Base-by-base conservation (phyloP, 2,329 filamentous ascomycete genomes). In the Didymella sp. region DNA sequence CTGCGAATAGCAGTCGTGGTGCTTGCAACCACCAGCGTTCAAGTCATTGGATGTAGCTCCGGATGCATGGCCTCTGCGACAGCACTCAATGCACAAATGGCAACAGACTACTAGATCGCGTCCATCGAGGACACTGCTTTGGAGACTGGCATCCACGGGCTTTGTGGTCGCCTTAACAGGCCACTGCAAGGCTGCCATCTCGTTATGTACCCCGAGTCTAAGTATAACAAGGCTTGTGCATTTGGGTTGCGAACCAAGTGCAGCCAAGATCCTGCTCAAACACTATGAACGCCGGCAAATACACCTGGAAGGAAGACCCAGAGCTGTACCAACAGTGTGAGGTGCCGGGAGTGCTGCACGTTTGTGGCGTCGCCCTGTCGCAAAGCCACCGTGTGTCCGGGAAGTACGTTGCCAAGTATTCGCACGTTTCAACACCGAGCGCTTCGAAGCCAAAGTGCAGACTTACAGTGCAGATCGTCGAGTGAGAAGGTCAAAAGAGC, bases 171-270 rank as follows among this genome's bases (percentile, higher is more conserved):
- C 22, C 7, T 7, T 11, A 24, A 52, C 49, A 52, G 21, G 25
- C 38, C 31, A 40, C 25, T 49, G 48, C 54, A 48, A 48, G 43
- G 48, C 37, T 30, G 42, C 3, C n/a, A 47, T 41, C 17, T 25
- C 12, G n/a, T n/a, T 6, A 12, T 45, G 41, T 15, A 33, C 2
- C 19, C 48, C 24, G 37, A 35, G 15, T 12, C 21, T 12, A 43
- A 24, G 35, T 17, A 17, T 15, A 15, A 25, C 6, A 15, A 19
- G 40, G 11, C 12, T 22, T 9, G 25, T 22, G 17, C 30, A 21
- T 48, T 6, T 27, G 24, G 17, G 41, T 6, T n/a, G n/a, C 30
- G 30, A 35, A 17, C 4, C 3, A 19, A 24, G 24, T 19, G 27
- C 41, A 52, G 41, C 46, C 17, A 31, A 21, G 31, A 28, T 13